phyloP scores from a whole-genome alignment of 2,329 filamentous ascomycete species.

The Fusarium chuoi region DNA sequence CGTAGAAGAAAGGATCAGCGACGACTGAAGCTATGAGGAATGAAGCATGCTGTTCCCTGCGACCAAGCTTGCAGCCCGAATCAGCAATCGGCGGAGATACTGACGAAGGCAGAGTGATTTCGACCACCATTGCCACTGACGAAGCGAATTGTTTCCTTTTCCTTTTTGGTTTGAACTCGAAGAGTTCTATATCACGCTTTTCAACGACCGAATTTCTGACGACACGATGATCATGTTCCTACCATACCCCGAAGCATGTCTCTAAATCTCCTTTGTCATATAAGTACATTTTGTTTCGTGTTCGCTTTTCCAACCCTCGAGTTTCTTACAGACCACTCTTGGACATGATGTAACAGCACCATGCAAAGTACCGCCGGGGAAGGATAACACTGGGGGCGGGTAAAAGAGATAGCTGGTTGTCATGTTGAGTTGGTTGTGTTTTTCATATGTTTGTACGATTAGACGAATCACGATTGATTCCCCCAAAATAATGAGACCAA shows the following conservation, averaged over 20 bases:
- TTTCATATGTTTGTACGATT: constrained; percentile 26
- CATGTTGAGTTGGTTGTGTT: background rate
- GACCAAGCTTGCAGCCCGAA: background rate
- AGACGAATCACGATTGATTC: constrained; percentile 22
- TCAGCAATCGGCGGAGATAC: background rate
- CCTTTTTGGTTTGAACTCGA: background rate
- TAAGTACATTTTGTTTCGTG: background rate
- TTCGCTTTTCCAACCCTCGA: background rate
- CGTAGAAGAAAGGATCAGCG: constrained; percentile 53
- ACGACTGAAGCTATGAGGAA: constrained; percentile 48
- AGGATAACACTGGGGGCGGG: background rate
- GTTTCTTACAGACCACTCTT: constrained; percentile 19
- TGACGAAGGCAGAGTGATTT: constrained; percentile 5
- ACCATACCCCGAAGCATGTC: constrained; percentile 34
- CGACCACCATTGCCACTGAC: constrained; percentile 9
- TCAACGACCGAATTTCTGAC: constrained; percentile 34
- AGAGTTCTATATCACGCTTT: constrained; percentile 13
- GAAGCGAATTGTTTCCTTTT: constrained; percentile 18
- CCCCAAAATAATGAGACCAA: constrained; percentile 32
- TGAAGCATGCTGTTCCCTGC: constrained; percentile 9
- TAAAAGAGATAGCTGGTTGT: background rate
- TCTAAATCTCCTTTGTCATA: constrained; percentile 28
- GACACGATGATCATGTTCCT: constrained; percentile 40
- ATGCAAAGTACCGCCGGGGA: background rate
- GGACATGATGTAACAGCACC: background rate